Conservation (phyloP, 2,329 filamentous ascomycete genomes). For the Trichoderma endophyticum region DNA sequence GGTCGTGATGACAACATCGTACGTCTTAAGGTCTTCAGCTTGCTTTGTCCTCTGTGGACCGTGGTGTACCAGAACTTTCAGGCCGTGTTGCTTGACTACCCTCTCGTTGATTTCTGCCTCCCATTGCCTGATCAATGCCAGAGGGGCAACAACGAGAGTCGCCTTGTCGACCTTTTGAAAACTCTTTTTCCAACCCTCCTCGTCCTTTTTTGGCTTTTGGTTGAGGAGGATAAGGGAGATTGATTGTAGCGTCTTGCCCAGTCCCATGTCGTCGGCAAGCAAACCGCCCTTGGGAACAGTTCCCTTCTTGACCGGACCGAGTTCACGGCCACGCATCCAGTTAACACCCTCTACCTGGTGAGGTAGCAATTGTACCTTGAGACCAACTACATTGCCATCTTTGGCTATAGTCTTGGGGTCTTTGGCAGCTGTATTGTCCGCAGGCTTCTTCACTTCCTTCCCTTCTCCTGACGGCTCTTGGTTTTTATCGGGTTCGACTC, state of each 20-base stretch:
- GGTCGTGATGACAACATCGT: constrained; percentile 95
- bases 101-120: constrained; percentile 88
- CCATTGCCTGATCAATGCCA: constrained; percentile 96
- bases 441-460: constrained; percentile 25
- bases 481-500: constrained; percentile 27
- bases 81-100: constrained; percentile 63
- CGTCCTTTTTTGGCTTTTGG: constrained; percentile 59
- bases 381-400: constrained; percentile 64
- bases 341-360: constrained; percentile 92
- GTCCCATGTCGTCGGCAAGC: constrained; percentile 93
- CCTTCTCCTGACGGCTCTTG: constrained; percentile 6
- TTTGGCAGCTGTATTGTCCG: constrained; percentile 21
- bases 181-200: constrained; percentile 64
- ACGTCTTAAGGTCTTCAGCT: constrained; percentile 71
- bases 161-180: constrained; percentile 67
- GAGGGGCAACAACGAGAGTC: constrained; percentile 86
- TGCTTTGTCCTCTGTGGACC: constrained; percentile 81
- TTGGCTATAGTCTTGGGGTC: constrained; percentile 35
- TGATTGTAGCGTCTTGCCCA: constrained; percentile 94
- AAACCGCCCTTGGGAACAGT: constrained; percentile 87
- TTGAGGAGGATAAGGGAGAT: constrained; percentile 86
- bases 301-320: constrained; percentile 78
- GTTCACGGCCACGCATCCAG: constrained; percentile 94
- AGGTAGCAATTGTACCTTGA: constrained; percentile 83
- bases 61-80: constrained; percentile 88